Conservation (phyloP, 345 rosid species). For the Raphanus sativus region DNA sequence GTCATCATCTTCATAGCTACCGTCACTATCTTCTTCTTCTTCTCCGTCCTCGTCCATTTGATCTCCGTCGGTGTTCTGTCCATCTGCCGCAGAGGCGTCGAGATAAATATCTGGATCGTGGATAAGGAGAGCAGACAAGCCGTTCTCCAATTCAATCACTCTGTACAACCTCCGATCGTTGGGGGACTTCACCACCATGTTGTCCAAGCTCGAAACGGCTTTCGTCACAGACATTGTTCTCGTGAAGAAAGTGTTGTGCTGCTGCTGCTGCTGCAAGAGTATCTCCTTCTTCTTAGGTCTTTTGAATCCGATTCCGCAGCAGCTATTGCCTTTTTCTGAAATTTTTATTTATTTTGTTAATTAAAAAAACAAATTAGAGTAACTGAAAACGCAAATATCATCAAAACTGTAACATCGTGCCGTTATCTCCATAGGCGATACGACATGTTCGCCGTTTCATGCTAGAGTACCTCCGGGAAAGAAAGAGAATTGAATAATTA, state of each 20-base stretch:
- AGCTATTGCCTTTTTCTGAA: conserved; percentile 5
- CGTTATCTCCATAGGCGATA: not conserved
- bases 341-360: conserved; percentile 13
- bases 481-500: not conserved
- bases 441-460: conserved; percentile 11
- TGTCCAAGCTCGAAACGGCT: conserved; percentile 49
- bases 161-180: conserved; percentile 77
- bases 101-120: conserved; percentile 93
- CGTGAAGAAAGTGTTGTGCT: not conserved
- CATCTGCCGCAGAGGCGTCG: conserved; percentile 39
- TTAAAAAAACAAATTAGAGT: not conserved
- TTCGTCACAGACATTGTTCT: conserved; percentile 42
- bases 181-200: conserved; percentile 76
- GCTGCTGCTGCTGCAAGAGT: conserved; percentile 9
- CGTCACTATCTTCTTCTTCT: conserved; percentile 41
- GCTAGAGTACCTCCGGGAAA: not conserved
- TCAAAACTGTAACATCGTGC: conserved; percentile 7
- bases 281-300: conserved; percentile 36
- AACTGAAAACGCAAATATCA: not conserved
- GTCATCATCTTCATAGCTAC: conserved; percentile 38
- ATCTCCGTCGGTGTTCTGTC: not conserved
- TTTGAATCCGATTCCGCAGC: conserved; percentile 39
- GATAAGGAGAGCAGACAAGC: conserved; percentile 78
- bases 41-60: conserved; percentile 39
- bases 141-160: conserved; percentile 63